These are phyloP conservation scores for Tricholoma matsutake DNA, from an alignment of 768 basidiomycete genomes.

Conservation along the genomic window DNA sequence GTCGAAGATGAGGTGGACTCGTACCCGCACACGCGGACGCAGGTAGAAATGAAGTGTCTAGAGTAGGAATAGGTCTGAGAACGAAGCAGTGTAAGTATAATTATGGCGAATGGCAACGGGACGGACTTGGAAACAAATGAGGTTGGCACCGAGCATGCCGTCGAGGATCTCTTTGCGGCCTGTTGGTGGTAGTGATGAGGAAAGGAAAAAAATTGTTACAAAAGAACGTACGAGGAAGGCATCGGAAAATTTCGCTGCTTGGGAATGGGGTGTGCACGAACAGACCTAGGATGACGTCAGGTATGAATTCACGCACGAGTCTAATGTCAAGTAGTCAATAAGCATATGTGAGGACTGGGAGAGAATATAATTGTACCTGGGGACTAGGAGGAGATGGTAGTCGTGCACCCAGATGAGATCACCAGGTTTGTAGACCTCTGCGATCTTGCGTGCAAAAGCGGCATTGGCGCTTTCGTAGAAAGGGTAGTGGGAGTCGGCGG, in stretches of 20 bases:
- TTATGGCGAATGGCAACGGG: neutral
- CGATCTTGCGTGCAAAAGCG: slow-evolving; percentile 72
- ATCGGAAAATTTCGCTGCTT: slow-evolving; percentile 92
- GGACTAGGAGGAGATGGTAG: slow-evolving; percentile 93
- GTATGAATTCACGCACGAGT: slow-evolving; percentile 69
- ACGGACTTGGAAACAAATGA: slow-evolving; percentile 86
- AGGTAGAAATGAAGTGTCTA: slow-evolving; percentile 91
- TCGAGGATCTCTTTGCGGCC: slow-evolving; percentile 85
- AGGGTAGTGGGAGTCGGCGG: slow-evolving; percentile 80
- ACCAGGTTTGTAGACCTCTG: slow-evolving; percentile 77
- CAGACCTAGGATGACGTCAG: slow-evolving; percentile 75
- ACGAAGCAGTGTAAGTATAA: neutral
- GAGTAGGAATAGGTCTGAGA: slow-evolving; percentile 86
- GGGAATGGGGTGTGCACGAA: slow-evolving; percentile 99
- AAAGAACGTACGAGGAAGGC: slow-evolving; percentile 61
- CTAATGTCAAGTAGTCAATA: slow-evolving; percentile 22
- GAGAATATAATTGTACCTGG: slow-evolving; percentile 37
- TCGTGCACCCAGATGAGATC: slow-evolving; percentile 95
- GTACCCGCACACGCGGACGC: slow-evolving; percentile 94
- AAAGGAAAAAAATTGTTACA: neutral
- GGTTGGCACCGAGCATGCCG: slow-evolving; percentile 96
- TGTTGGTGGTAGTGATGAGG: neutral
- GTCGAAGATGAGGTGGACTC: slow-evolving; percentile 57
- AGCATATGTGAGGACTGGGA: slow-evolving; percentile 1
- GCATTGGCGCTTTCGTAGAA: slow-evolving; percentile 81